phyloP scores from a whole-genome alignment of 2,329 filamentous ascomycete genomes.

The Aspergillus tanneri region DNA sequence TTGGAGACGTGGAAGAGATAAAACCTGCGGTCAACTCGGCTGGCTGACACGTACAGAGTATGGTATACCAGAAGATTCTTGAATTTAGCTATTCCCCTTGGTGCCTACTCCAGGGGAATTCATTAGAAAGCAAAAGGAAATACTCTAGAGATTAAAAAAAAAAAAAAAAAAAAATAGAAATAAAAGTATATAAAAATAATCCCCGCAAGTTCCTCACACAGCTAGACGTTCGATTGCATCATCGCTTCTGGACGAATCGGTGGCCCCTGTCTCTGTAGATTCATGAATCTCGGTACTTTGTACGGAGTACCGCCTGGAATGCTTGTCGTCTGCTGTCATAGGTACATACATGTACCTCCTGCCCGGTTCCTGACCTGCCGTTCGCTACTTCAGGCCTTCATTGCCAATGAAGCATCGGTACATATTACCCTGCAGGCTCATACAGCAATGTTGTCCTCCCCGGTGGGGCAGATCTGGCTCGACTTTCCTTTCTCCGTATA shows the following conservation, averaged over 20 bases:
- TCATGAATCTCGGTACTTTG: no score
- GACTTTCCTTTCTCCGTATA: no score
- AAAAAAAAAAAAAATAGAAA: slow-evolving; percentile 5
- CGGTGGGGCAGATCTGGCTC: slow-evolving; percentile 3
- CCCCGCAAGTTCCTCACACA: slow-evolving; percentile 14
- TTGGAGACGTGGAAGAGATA: no score
- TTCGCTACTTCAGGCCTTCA: neutral
- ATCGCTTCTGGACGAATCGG: slow-evolving; percentile 5
- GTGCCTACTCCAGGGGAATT: no score
- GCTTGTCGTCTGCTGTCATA: neutral
- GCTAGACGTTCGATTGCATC: slow-evolving; percentile 16
- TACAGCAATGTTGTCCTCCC: neutral
- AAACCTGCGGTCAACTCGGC: slow-evolving; percentile 4
- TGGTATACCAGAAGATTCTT: neutral
- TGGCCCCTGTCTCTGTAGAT: no score
- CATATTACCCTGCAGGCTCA: neutral
- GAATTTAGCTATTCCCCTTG: no score
- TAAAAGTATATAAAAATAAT: neutral
- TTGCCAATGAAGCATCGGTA: neutral
- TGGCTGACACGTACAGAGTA: neutral
- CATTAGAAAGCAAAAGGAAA: no score
- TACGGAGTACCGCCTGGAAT: neutral
- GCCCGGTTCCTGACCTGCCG: neutral
- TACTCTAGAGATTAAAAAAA: neutral
- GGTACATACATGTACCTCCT: no score